A percentile compares a stretch with the other conserved stretches of the same genome.
phyloP scores from a whole-genome alignment of 257 asterid species.

The Solanum stenotomum region DNA sequence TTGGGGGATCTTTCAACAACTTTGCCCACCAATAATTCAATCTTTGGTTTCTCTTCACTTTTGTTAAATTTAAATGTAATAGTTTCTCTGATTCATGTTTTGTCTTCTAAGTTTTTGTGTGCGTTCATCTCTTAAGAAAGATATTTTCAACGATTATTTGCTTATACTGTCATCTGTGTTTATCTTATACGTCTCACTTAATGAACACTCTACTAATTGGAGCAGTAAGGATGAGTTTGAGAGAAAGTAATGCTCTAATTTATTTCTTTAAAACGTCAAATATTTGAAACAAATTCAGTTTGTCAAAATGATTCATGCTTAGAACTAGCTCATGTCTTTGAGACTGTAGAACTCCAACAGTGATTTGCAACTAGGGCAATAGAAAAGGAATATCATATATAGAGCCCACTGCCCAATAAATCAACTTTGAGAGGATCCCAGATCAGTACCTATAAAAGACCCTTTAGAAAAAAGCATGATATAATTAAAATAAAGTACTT shows the following conservation, averaged over 20 bases:
- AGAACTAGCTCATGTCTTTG: neutral
- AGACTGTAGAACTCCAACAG: neutral
- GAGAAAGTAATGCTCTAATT: neutral
- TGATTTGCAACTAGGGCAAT: neutral
- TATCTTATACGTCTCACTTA: neutral
- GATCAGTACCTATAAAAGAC: neutral
- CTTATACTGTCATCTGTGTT: neutral
- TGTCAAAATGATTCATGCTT: neutral
- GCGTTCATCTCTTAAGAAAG: neutral
- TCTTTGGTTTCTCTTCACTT: too few species aligned
- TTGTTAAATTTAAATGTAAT: neutral
- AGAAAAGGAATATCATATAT: neutral
- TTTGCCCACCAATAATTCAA: neutral
- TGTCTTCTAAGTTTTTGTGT: neutral
- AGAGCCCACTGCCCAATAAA: constrained; percentile 2
- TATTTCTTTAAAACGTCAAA: neutral
- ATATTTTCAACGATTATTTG: neutral
- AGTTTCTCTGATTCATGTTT: neutral
- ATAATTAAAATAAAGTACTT: neutral
- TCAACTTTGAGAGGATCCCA: constrained; percentile 4
- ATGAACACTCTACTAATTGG: neutral
- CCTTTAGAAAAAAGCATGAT: neutral
- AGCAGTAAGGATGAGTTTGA: neutral
- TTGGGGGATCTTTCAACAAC: neutral
- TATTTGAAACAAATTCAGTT: neutral